phyloP scores from a whole-genome alignment of 257 asterid species.

The Misopates orontium region DNA sequence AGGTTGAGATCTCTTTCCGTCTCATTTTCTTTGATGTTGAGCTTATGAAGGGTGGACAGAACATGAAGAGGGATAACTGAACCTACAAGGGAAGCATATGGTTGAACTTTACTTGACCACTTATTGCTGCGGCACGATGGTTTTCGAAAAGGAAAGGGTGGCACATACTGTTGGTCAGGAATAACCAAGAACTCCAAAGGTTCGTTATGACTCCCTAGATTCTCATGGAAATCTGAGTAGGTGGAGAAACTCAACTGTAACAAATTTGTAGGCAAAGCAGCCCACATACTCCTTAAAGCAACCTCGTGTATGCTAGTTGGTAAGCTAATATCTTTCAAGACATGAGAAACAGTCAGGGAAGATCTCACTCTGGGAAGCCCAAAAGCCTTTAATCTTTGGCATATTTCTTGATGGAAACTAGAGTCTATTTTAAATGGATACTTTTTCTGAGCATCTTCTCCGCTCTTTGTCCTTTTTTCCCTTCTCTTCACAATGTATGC shows the following conservation, averaged over 20 bases:
- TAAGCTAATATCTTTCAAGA: conserved; percentile 47
- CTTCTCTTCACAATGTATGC: conserved; percentile 31
- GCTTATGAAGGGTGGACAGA: conserved; percentile 49
- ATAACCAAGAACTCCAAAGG: conserved; percentile 47
- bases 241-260: conserved; percentile 46
- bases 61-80: conserved; percentile 59
- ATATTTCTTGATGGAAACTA: conserved; percentile 39
- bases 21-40: conserved; percentile 38
- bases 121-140: conserved; percentile 50
- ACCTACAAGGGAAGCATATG: conserved; percentile 42
- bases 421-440: conserved; percentile 18
- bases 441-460: conserved; percentile 29
- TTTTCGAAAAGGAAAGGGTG: conserved; percentile 44
- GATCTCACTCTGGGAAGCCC: conserved; percentile 31
- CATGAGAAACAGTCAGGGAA: conserved; percentile 28
- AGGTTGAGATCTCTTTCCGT: conserved; percentile 26
- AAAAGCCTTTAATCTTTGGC: conserved; percentile 40
- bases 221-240: conserved; percentile 34
- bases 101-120: conserved; percentile 45
- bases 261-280: conserved; percentile 47
- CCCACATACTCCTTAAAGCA: conserved; percentile 49
- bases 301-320: conserved; percentile 72
- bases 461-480: conserved; percentile 30
- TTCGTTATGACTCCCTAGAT: conserved; percentile 25
- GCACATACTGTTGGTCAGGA: conserved; percentile 40